Base-by-base conservation (phyloP, 495 filamentous ascomycete species). In the Baudoinia panamericana region DNA sequence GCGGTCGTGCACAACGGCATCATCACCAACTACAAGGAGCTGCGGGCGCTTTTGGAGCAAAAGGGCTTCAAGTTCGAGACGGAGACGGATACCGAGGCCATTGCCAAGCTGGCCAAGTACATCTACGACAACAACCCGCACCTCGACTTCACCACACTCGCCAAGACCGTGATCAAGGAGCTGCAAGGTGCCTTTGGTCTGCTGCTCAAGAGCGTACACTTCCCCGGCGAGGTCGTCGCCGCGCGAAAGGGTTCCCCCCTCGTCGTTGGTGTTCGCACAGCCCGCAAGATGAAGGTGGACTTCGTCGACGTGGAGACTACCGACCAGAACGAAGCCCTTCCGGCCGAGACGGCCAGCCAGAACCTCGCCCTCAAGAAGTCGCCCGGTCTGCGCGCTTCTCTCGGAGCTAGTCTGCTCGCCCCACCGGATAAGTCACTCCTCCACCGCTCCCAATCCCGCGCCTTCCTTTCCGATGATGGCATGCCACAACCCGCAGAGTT, bases 1-100 rank as follows among this genome's bases (percentile, higher is more conserved):
- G 73, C 85, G 43, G 81, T 97, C 53, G 88, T 95, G 30, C 90
- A 97, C 77, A 97, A 97, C 63, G 90, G 90, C 59, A 97, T 97
- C 71, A 97, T 97, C 68, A 97, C 90, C 68, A 97, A 97, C 72
- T 97, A 97, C 75, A 97, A 97, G 69, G 90, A 97, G 68, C 67
- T 97, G 53, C 93, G 88, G 76, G 81, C 82, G 41, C 72, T 97
- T 36, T 68, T 97, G 48, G 77, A 85, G 64, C 71, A 69, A 69
- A 97, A 95, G 71, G 92, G 92, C 48, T 94, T 94, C 72, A 78
- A 79, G 43, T 97, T 97, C 59, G 90, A 97, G 75, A 96, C 88
- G 20, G 87, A 97, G 68, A 97, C 90, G 31, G 90, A 97, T 56
- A 97, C 90, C 19, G 90, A 97, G 63, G 94, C 87, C 60, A 97